Base-by-base conservation (phyloP, 2,329 filamentous ascomycete genomes). In the Ophiobolus disseminans region DNA sequence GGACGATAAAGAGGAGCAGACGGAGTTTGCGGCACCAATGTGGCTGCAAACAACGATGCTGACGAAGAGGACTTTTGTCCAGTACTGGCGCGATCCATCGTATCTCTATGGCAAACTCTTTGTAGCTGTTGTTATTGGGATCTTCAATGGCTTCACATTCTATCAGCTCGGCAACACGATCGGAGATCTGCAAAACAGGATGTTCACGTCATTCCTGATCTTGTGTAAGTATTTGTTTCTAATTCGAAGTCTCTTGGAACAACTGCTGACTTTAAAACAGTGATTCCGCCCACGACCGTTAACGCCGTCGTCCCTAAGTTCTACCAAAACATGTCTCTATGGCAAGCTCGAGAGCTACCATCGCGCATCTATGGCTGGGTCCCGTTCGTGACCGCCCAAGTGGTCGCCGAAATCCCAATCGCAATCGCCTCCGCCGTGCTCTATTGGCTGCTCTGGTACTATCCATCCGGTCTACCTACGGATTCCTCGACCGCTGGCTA, bases 101-200 rank as follows among this genome's bases (percentile, higher is more conserved):
- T 93, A 92, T 69, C 77, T 90, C 45, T 91, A 91, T 70, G 85
- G 86, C 50, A 91, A 90, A 66, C 75, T 93, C 20, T 91, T 91
- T 71, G 81, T 86, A 25, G 80, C 85, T 3, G 82, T 90, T 48
- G 81, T 90, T 52, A 79, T 89, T 35, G 88, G 86, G 13, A 84
- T 91, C 68, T 90, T 91, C 79, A 90, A 90, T 73, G 87, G 87
- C 17, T 91, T 90, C 73, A 90, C 88, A 3, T 91, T 90, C 75
- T 91, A 82, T 78, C 77, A 86, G 59, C 80, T 90, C 3, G 86
- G 85, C 2, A 78, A 86, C 68, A 81, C 78, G 0, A 77, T 88
- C 38, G 79, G 82, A 11, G 87, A 88, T 61, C 85, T 91, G 80
- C 87, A 91, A 66, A 85, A 89, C 73, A 82, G 88, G 60, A 86